These are phyloP conservation scores for Graphilbum sp. DNA, from an alignment of 2,329 filamentous ascomycete species.

Conservation along the genomic window DNA sequence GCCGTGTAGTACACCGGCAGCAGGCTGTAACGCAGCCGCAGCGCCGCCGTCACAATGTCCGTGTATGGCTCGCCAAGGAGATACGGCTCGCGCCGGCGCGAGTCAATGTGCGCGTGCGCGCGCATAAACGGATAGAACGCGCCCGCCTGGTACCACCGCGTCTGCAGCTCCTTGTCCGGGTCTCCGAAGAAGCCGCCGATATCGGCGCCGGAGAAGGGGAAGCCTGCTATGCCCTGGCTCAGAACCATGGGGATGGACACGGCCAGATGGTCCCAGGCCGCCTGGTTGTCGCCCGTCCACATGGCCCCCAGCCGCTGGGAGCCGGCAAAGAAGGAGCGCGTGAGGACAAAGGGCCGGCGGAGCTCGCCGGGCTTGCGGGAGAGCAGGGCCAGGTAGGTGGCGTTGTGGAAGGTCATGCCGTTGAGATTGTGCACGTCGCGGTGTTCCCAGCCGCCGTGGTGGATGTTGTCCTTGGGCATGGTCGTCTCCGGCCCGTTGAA, in stretches of 20 bases:
- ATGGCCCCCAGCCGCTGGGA: constrained; percentile 83
- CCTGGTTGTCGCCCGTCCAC: constrained; percentile 98
- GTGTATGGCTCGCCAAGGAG: constrained; percentile 72
- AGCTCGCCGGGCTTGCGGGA: constrained; percentile 75
- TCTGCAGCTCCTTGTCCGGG: constrained; percentile 77
- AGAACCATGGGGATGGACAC: constrained; percentile 85
- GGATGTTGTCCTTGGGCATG: constrained; percentile 97
- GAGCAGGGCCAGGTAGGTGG: constrained; percentile 71
- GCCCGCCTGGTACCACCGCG: constrained; percentile 91
- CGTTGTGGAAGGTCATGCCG: constrained; percentile 88
- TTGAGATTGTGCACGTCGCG: constrained; percentile 93
- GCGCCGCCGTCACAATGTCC: constrained; percentile 69
- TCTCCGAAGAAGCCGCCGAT: constrained; percentile 98
- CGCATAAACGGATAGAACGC: constrained; percentile 98
- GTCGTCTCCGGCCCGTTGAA: constrained; percentile 98
- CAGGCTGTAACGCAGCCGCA: constrained; percentile 76
- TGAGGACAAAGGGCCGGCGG: constrained; percentile 80
- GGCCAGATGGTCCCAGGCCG: constrained; percentile 80
- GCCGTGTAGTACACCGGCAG: constrained; percentile 94
- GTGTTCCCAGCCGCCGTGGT: constrained; percentile 86
- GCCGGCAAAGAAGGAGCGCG: constrained; percentile 80
- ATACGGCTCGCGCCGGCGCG: constrained; percentile 86
- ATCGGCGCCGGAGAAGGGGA: constrained; percentile 86
- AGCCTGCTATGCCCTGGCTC: constrained; percentile 82
- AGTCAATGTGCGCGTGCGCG: constrained; percentile 90